Evolutionary conservation across 306 rosid species (phyloP), one percentile per base, ranked within the genome.

Genomic region (Alnus glutinosa): DNA sequence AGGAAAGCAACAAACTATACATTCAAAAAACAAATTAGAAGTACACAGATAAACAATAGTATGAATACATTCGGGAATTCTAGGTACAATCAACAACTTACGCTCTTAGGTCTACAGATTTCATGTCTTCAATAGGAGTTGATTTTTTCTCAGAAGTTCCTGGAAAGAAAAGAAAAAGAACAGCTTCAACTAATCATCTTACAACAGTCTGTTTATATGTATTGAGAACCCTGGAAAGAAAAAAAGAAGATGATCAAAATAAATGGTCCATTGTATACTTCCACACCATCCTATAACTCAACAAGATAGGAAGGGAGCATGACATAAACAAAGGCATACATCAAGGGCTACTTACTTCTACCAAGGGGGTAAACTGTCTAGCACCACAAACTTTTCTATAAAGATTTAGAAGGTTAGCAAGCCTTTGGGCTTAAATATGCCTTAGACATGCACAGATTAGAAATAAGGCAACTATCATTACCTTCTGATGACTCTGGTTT

Each of bases 401-500:
- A 37, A 63, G 66, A 55, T 51, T 23, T 28, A 44, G 69, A 67
- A 39, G 61, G 61, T 47, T 73, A 52, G 49, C 3, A 75, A 78
- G 58, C 37, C 69, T 36, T 48, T 7, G 68, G 51, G 55, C 42
- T 23, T 14, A 55, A 49, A 46, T 69, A 48, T 51, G 68, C 47
- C 75, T 63, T 70, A 54, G 46, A 71, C 11, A 61, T 73, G 61
- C 37, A 73, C 79, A 74, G 52, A 66, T 49, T 11, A 67, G 73
- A 85, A 81, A 57, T 79, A 82, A 61, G 77, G 63, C 66, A 71
- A 62, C 67, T 58, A 74, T 73, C 78, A 28, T 82, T 91, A 92
- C 97, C 98, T 85, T 92, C 97, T 77, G 95, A 71, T 54, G 95
- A 70, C 84, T 91, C 98, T 19, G 97, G 97, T 85, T 89, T 94